A percentile compares a stretch with the other conserved stretches of the same genome.
These are phyloP conservation scores for Tolypocladium ovalisporum DNA, from an alignment of 2,329 filamentous ascomycete species.

Conservation along the genomic window DNA sequence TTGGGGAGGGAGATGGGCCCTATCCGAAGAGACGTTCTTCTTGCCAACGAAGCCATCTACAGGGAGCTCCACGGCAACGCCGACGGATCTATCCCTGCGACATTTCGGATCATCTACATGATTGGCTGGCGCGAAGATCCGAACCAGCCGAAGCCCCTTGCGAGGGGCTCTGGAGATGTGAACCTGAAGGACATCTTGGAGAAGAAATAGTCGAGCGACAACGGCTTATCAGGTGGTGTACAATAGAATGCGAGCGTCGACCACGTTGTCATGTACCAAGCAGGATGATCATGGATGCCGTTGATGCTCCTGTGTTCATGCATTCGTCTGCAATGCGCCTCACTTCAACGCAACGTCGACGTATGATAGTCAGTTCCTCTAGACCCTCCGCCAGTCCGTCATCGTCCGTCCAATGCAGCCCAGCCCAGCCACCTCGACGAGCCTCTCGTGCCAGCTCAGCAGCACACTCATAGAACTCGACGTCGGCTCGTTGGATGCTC, in stretches of 20 bases:
- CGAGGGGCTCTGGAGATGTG: conserved; percentile 74
- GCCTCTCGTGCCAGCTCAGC: conserved; percentile 97
- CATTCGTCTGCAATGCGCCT: not conserved
- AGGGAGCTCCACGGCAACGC: conserved; percentile 74
- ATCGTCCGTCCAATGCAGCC: conserved; percentile 90
- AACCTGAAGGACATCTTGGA: conserved; percentile 75
- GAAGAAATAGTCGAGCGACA: conserved; percentile 21
- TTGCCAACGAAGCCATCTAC: conserved; percentile 86
- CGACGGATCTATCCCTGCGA: conserved; percentile 70
- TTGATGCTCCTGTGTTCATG: not conserved
- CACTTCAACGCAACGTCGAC: not conserved
- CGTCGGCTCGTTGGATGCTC: conserved; percentile 51
- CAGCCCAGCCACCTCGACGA: conserved; percentile 84
- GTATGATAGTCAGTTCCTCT: conserved; percentile 1
- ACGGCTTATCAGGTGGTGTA: not conserved
- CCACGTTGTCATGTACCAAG: not conserved
- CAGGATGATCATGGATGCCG: not conserved
- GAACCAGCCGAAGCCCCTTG: conserved; percentile 67
- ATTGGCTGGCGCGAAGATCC: conserved; percentile 91
- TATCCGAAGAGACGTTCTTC: conserved; percentile 70
- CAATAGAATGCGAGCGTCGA: not conserved
- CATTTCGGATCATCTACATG: conserved; percentile 94
- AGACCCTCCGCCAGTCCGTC: conserved; percentile 82
- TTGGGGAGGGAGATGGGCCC: conserved; percentile 71
- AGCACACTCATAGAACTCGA: conserved; percentile 92